Percentiles rank a stretch among this genome's conserved stretches.
phyloP scores from a whole-genome alignment of 2,329 filamentous ascomycete genomes.

The Xylariaceae sp. region DNA sequence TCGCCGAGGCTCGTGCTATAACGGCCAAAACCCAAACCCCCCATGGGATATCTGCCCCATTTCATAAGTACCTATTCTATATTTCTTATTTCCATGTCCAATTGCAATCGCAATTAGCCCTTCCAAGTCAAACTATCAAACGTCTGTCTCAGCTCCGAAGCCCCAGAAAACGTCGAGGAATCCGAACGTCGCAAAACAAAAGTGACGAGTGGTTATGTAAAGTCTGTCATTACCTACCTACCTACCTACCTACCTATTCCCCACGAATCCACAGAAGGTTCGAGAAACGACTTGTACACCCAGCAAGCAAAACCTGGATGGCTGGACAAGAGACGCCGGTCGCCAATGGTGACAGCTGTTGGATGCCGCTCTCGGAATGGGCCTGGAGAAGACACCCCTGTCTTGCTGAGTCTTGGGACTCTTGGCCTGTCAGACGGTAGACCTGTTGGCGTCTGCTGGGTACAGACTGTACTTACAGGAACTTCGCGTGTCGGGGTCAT shows the following conservation, averaged over 20 bases:
- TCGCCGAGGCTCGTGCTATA: not conserved
- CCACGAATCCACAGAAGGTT: slow-evolving; percentile 39
- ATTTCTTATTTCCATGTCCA: too few relatives aligned
- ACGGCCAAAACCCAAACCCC: not conserved
- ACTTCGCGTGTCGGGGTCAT: too few relatives aligned
- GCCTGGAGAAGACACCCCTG: slow-evolving; percentile 13
- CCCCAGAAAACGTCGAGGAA: too few relatives aligned
- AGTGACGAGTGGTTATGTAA: not conserved
- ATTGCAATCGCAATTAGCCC: too few relatives aligned
- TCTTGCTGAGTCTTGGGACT: slow-evolving; percentile 7
- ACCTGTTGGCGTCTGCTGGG: slow-evolving; percentile 1
- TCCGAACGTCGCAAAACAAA: too few relatives aligned
- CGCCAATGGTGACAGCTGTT: slow-evolving; percentile 12
- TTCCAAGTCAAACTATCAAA: too few relatives aligned
- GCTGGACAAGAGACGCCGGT: slow-evolving; percentile 1
- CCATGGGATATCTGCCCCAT: not conserved
- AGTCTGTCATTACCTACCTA: not conserved
- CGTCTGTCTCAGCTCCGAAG: too few relatives aligned
- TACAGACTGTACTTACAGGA: not conserved
- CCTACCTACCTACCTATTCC: not conserved
- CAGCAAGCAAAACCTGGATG: not conserved
- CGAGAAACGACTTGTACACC: slow-evolving; percentile 34
- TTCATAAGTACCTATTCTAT: not conserved
- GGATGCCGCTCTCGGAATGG: slow-evolving; percentile 28
- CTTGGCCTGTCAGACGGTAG: slow-evolving; percentile 12